Evolutionary conservation across 768 basidiomycete genomes (phyloP).

Genomic region (Tremella mesenterica): DNA sequence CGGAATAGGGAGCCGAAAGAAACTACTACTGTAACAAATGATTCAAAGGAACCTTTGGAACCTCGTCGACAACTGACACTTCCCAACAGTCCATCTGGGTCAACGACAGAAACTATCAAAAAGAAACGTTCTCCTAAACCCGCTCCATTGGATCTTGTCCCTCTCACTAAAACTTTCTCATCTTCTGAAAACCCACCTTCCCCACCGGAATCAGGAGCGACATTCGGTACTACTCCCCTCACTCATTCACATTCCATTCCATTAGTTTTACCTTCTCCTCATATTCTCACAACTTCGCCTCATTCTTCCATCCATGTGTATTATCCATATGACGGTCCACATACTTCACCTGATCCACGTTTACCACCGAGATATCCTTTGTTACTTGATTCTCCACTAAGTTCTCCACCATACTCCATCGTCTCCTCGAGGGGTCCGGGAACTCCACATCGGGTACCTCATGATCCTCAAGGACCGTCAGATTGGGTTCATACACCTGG

Average conservation of each 20-base stretch:
- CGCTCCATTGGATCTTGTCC: not conserved
- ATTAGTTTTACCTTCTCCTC: not conserved
- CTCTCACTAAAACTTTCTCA: not conserved
- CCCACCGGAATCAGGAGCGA: not conserved
- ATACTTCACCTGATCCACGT: not conserved
- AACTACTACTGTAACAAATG: too few species aligned
- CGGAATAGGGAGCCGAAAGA: too few species aligned
- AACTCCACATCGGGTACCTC: not conserved
- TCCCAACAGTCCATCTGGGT: too few species aligned
- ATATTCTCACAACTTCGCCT: not conserved
- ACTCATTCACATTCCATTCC: not conserved
- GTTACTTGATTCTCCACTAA: not conserved
- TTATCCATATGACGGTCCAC: not conserved
- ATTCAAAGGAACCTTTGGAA: too few species aligned
- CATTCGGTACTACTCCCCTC: not conserved
- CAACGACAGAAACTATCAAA: not conserved
- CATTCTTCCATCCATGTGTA: not conserved
- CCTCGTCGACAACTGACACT: too few species aligned
- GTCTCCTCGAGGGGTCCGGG: not conserved
- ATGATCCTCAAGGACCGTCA: not conserved
- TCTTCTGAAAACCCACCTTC: not conserved
- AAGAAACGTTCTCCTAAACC: not conserved
- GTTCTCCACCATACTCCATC: not conserved
- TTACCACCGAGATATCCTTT: not conserved
- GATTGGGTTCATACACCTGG: not conserved